Base-by-base conservation (phyloP, 1,284 basidiomycete genomes). In the Ustilago crameri region DNA sequence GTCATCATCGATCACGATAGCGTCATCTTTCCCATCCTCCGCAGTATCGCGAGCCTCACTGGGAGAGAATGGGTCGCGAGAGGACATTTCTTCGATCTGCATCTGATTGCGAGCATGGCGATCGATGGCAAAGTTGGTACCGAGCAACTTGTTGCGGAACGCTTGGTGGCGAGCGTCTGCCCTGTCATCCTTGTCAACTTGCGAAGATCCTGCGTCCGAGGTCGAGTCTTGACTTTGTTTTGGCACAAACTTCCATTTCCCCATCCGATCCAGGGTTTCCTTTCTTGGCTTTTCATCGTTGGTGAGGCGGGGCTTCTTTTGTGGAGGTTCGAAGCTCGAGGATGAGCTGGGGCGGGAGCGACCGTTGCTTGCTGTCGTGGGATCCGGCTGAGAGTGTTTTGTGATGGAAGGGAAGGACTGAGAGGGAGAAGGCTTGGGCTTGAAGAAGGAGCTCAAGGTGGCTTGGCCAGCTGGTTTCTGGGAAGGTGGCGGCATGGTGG, bases 381-480 rank as follows among this genome's bases (percentile, higher is more conserved):
- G 52, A 30, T 67, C 53, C 7, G 49, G 57, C 37, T 67, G 64
- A n/a, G 57, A 81, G 78, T 20, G 10, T 23, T 59, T 59, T 23
- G 48, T 44, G 43, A 60, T 60, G 38, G 17, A 9, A 1, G 42
- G 3, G 2, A 45, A 32, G 32, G 48, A 30, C 26, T 37, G 24
- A 10, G 51, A 30, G 4, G 37, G 23, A 37, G 14, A n/a, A 24
- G 49, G 38, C 26, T 72, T 75, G 20, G 72, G 64, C 23, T 72
- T 71, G 59, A 75, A 75, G 53, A 75, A 75, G 40, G 68, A 57
- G 64, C 68, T 71, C 54, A 75, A 68, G 56, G 55, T 68, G n/a
- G 64, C 59, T 32, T 71, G 68, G 0, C 58, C 64, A 5, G 40
- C 4, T 2, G 18, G 10, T 34, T 63, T 62, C 26, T 62, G 63